Base-by-base conservation (phyloP, 352 stramenopile species). In the Pythium biforme region DNA sequence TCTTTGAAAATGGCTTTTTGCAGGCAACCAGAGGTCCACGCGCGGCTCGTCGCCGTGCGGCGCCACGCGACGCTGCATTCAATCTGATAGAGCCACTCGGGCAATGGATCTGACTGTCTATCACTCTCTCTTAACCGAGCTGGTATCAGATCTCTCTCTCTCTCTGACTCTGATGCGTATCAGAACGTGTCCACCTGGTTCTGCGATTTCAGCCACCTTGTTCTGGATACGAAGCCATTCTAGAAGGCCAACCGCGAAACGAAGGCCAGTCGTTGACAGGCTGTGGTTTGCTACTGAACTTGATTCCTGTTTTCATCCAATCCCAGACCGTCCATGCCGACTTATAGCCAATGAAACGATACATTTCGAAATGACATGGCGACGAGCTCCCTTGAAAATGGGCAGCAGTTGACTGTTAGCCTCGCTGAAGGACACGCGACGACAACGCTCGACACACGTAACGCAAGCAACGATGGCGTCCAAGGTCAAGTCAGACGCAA, bases 1-100 rank as follows among this genome's bases (percentile, higher is more conserved):
- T n/a, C n/a, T n/a, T n/a, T n/a, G n/a, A n/a, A n/a, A n/a, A n/a
- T n/a, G n/a, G n/a, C n/a, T n/a, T n/a, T n/a, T n/a, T n/a, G n/a
- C n/a, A n/a, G n/a, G 62, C 48, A 92, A 66, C 80, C 83, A 92
- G 7, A 80, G 80, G 45, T 92, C 83, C 20, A 90, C 69, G 27
- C 80, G 80, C 66, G 87, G 81, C 54, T 81, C 77, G 27, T 70
- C 65, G 65, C 90, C 80, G 19, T 66, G 26, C n/a, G 70, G 60
- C 19, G 64, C 52, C 34, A 92, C 70, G 17, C 69, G 58, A 56
- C 72, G 69, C 56, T 62, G 70, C 0, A 69, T 39, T 31, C 40
- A 14, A 50, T n/a, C n/a, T n/a, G n/a, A n/a, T n/a, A n/a, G n/a
- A n/a, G n/a, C n/a, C n/a, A n/a, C n/a, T n/a, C n/a, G n/a, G n/a